A percentile compares a stretch with the other conserved stretches of the same genome.
phyloP scores from a whole-genome alignment of 176 grass and related monocot species.

The Guadua angustifolia region DNA sequence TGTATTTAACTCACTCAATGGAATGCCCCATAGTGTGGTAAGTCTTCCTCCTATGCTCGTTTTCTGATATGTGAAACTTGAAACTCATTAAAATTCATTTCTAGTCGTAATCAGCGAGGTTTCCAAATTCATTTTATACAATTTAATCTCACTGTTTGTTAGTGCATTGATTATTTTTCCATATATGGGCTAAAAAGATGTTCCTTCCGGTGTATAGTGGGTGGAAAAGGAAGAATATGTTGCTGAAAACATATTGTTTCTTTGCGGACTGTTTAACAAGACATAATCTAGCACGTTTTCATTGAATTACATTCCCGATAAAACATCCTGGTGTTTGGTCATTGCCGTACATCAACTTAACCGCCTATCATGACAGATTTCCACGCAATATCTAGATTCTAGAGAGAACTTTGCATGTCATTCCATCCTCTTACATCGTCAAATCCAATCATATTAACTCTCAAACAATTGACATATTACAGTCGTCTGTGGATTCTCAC shows the following conservation, averaged over 20 bases:
- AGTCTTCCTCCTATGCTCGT: no score
- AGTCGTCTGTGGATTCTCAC: neutral
- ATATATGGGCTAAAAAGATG: neutral
- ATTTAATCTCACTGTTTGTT: neutral
- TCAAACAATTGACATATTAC: neutral
- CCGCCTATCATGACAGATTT: neutral
- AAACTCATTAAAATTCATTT: neutral
- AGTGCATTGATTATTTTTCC: neutral
- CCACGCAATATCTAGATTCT: neutral
- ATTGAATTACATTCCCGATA: neutral
- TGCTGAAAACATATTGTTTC: conserved; percentile 1
- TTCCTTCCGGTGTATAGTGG: neutral
- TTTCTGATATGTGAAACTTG: neutral
- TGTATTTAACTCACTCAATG: no score
- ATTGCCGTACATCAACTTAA: neutral
- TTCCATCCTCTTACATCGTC: conserved; percentile 1
- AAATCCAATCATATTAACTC: conserved; percentile 12
- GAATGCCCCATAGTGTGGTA: no score
- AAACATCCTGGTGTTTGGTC: neutral
- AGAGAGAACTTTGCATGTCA: neutral
- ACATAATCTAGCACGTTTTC: neutral
- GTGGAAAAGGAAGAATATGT: neutral
- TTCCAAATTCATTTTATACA: neutral
- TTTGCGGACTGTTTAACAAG: neutral
- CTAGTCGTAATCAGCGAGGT: neutral